Evolutionary conservation across 495 filamentous ascomycete species (phyloP), one percentile per base, ranked within the genome.

Genomic region (Hypoxylon lenormandii): DNA sequence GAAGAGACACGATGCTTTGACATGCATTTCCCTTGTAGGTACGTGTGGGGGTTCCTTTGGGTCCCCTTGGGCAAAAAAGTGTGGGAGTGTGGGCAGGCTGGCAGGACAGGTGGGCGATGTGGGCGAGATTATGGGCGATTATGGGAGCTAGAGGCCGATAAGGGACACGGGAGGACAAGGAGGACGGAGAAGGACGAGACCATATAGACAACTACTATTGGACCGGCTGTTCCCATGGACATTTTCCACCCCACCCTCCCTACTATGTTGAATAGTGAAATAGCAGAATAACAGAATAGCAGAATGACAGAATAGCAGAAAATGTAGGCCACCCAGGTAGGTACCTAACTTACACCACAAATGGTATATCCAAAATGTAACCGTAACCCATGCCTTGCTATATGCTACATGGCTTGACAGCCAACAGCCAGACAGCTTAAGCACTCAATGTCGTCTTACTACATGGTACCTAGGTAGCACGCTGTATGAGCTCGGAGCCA

Each of bases 191-290:
- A 28, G 30, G 10, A 33, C 30, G 26, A 62, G 46, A 62, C 56
- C 57, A 56, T 51, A 45, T 57, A 50, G 45, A 21, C 7, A 37
- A 23, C 5, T 5, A 12, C 18, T 6, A 69, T 69, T 69, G 60
- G 66, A 0, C 48, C 66, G 66, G 66, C 55, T 69, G 54, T 69
- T 69, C 66, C 66, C 60, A 69, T 50, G 19, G 22, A 23, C 19
- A 28, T 50, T 36, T 22, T n/a, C 57, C 48, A 60, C 59, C 66
- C 58, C 60, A 64, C 54, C 54, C 42, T 33, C 40, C 43, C 40
- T 48, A 19, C 38, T n/a, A n/a, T n/a, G n/a, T n/a, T n/a, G n/a
- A n/a, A n/a, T n/a, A n/a, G n/a, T n/a, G n/a, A n/a, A n/a, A n/a
- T n/a, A n/a, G n/a, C n/a, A n/a, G n/a, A n/a, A n/a, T n/a, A n/a